Conservation (phyloP, 331 rosid genomes). For the Acacia pycnantha region DNA sequence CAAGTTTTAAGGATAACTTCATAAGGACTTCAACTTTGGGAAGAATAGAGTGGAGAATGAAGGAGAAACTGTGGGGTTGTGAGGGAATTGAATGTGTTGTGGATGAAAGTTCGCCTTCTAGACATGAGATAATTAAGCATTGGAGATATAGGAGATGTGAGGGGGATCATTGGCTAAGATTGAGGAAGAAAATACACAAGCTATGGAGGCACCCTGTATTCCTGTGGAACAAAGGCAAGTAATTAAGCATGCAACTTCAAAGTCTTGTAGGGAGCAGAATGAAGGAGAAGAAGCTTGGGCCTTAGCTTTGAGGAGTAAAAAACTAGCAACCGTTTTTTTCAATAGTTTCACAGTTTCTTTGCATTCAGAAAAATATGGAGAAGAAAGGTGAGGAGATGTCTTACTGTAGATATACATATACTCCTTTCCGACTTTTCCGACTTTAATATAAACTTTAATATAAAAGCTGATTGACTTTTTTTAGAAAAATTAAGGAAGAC, state of each 20-base stretch:
- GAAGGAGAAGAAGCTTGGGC: slow-evolving; percentile 41
- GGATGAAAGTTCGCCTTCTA: slow-evolving; percentile 41
- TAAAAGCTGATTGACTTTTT: too few species aligned
- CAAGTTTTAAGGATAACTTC: slow-evolving; percentile 28
- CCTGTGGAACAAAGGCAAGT: background rate
- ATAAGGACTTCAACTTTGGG: slow-evolving; percentile 46
- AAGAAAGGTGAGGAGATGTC: too few species aligned
- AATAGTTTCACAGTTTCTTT: background rate
- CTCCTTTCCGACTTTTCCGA: too few species aligned
- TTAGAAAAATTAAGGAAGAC: too few species aligned
- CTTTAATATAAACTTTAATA: too few species aligned
- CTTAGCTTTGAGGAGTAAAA: background rate
- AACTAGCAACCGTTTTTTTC: background rate
- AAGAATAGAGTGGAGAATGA: slow-evolving; percentile 48
- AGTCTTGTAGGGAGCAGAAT: background rate
- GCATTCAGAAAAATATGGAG: background rate
- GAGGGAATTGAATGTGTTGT: slow-evolving; percentile 46
- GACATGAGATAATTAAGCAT: slow-evolving; percentile 40
- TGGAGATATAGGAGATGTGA: slow-evolving; percentile 50
- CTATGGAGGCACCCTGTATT: background rate
- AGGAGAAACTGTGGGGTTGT: slow-evolving; percentile 60
- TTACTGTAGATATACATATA: background rate
- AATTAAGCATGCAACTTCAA: slow-evolving; percentile 23
- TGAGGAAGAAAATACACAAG: slow-evolving; percentile 43
- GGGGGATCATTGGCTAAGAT: slow-evolving; percentile 57